A percentile compares a stretch with the other conserved stretches of the same genome.
These are phyloP conservation scores for Boeremia exigua DNA, from an alignment of 2,329 filamentous ascomycete species.

Conservation along the genomic window DNA sequence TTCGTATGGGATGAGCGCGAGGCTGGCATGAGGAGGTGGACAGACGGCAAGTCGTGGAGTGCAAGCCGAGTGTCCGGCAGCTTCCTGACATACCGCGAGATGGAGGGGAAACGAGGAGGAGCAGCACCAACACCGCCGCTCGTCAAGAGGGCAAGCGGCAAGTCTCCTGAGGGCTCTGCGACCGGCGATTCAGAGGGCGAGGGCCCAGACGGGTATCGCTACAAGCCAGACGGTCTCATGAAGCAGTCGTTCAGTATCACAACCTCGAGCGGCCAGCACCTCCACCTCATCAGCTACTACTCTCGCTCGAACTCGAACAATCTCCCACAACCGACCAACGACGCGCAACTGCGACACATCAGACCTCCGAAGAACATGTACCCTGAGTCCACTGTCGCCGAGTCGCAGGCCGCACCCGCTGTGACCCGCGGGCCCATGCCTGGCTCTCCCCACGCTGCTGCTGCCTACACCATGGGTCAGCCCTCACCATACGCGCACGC, in stretches of 20 bases:
- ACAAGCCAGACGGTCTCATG: slow-evolving; percentile 93
- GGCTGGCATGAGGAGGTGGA: slow-evolving; percentile 98
- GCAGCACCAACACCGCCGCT: slow-evolving; percentile 59
- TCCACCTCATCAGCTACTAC: slow-evolving; percentile 98
- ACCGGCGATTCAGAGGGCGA: slow-evolving; percentile 84
- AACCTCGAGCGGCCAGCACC: slow-evolving; percentile 84
- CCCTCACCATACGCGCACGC: slow-evolving; percentile 55
- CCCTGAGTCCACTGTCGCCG: slow-evolving; percentile 91
- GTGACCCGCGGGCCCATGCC: slow-evolving; percentile 77
- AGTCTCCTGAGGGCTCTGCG: slow-evolving; percentile 82
- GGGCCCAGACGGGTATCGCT: slow-evolving; percentile 53
- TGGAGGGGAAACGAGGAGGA: slow-evolving; percentile 96
- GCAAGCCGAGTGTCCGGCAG: slow-evolving; percentile 96
- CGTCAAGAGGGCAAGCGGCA: slow-evolving; percentile 58
- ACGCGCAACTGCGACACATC: slow-evolving; percentile 80
- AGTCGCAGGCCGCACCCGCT: slow-evolving; percentile 78
- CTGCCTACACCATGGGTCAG: slow-evolving; percentile 63
- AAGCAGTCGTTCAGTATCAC: slow-evolving; percentile 99
- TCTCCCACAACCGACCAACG: slow-evolving; percentile 80
- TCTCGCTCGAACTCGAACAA: slow-evolving; percentile 78
- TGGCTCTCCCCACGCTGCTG: slow-evolving; percentile 61
- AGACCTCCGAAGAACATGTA: slow-evolving; percentile 93
- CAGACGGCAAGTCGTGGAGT: slow-evolving; percentile 98
- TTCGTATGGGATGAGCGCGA: slow-evolving; percentile 99
- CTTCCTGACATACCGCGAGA: slow-evolving; percentile 96